Base-by-base conservation (phyloP, 495 filamentous ascomycete genomes). In the Lindgomyces ingoldianus region DNA sequence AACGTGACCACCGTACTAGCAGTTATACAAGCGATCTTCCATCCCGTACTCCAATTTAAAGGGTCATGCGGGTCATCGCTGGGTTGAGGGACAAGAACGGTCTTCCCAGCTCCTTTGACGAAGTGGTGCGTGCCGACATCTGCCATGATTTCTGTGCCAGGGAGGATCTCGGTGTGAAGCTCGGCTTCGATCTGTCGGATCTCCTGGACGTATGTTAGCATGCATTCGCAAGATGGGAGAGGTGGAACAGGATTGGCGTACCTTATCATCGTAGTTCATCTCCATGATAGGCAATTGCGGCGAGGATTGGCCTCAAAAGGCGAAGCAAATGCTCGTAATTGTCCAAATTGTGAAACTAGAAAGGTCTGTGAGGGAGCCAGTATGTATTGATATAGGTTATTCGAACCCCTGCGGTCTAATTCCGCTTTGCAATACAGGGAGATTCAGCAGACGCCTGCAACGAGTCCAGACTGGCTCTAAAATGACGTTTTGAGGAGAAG, bases 61-160 rank as follows among this genome's bases (percentile, higher is more conserved):
- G 62, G 62, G 47, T 70, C 67, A 36, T 72, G 52, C 24, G 60
- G 59, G 49, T 72, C 62, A 29, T 78, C 70, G 10, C 76, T 79
- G 16, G 82, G 82, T 60, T 85, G 82, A 6, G 81, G 82, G 6
- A 85, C 79, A n/a, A 84, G 76, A 2, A 83, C 82, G 2, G 74
- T 72, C 25, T 78, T 67, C 51, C 26, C 4, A 19, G 75, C 53
- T 44, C 74, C 76, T 71, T 85, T 84, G 70, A 85, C 81, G 65
- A 88, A 87, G 70, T 85, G 84, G 73, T 85, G 84, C 0, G 72
- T 72, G 27, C 84, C 85, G 42, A 85, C 64, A 54, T 75, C 73
- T 2, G 76, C 72, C 84, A 86, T 87, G 72, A 86, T 80, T 74
- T 87, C 84, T 16, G 84, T 87, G 2, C 84, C 84, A 0, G 85